These are phyloP conservation scores for Candida labiduridarum DNA, from an alignment of 1,139 yeast genomes.

Conservation along the genomic window DNA sequence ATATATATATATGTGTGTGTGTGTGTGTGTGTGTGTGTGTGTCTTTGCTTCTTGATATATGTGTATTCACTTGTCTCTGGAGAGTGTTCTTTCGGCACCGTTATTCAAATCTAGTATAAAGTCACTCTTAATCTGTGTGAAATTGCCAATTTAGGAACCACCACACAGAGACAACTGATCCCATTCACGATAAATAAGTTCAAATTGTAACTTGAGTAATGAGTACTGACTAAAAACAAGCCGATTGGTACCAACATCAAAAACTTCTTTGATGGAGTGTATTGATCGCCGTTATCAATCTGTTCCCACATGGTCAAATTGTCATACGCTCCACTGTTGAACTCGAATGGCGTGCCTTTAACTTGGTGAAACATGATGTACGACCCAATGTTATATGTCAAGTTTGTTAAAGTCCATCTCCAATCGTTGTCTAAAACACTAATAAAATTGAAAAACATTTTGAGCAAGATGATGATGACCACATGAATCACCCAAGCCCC, in stretches of 20 bases:
- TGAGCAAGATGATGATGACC: conserved; percentile 73
- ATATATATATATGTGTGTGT: no score
- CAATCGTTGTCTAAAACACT: conserved; percentile 74
- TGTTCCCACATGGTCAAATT: conserved; percentile 99
- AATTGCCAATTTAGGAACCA: conserved; percentile 86
- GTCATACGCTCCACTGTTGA: conserved; percentile 95
- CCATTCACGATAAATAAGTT: conserved; percentile 79
- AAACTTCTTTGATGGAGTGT: conserved; percentile 94
- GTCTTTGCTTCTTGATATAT: not conserved
- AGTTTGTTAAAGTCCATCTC: conserved; percentile 92
- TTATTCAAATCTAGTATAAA: conserved; percentile 27
- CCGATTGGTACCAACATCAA: conserved; percentile 88
- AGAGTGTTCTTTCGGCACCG: not conserved
- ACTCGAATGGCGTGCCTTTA: conserved; percentile 96
- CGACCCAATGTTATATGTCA: conserved; percentile 86
- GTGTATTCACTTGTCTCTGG: not conserved
- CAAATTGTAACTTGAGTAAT: conserved; percentile 84
- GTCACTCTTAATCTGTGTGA: conserved; percentile 79
- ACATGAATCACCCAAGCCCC: conserved; percentile 96
- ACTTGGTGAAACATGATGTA: conserved; percentile 96
- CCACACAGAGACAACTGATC: conserved; percentile 75
- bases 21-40: not conserved
- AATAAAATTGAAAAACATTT: conserved; percentile 74
- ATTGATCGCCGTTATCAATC: conserved; percentile 94
- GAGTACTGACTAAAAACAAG: conserved; percentile 84